Conservation (phyloP, 768 basidiomycete genomes). For the Kwoniella mangroviensis region DNA sequence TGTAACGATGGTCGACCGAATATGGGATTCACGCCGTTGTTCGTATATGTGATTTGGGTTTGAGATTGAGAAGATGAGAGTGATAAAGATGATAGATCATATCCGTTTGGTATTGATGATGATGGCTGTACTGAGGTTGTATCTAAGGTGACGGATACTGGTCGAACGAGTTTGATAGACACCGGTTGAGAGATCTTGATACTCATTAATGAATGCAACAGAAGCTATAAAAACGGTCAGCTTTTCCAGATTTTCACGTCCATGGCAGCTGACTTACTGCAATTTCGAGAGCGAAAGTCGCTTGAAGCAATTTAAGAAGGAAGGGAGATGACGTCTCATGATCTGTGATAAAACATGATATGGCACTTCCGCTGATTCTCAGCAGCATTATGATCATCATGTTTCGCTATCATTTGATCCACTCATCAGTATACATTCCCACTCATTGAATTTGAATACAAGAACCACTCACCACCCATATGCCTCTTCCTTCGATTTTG, state of each 20-base stretch:
- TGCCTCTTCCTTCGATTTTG: conserved; percentile 30
- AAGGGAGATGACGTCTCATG: neutral
- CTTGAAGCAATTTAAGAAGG: neutral
- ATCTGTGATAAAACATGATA: neutral
- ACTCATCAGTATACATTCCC: neutral
- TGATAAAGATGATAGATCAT: neutral
- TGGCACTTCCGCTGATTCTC: conserved; percentile 9
- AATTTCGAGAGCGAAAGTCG: conserved; percentile 23
- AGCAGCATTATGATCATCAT: conserved; percentile 36
- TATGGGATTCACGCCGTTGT: conserved; percentile 39
- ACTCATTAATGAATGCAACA: conserved; percentile 27
- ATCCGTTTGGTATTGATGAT: neutral
- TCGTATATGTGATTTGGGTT: neutral
- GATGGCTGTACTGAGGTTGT: neutral
- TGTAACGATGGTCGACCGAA: conserved; percentile 53
- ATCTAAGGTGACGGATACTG: conserved; percentile 26
- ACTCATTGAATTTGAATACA: conserved; percentile 9
- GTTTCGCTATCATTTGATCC: conserved; percentile 26
- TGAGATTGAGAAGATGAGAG: neutral
- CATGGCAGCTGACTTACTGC: conserved; percentile 19
- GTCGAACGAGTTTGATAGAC: conserved; percentile 35
- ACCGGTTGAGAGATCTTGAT: conserved; percentile 35
- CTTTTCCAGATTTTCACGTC: neutral
- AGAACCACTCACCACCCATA: conserved; percentile 47
- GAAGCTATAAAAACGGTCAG: conserved; percentile 23